phyloP scores from a whole-genome alignment of 495 filamentous ascomycete genomes.

The Penicillium diatomitis region DNA sequence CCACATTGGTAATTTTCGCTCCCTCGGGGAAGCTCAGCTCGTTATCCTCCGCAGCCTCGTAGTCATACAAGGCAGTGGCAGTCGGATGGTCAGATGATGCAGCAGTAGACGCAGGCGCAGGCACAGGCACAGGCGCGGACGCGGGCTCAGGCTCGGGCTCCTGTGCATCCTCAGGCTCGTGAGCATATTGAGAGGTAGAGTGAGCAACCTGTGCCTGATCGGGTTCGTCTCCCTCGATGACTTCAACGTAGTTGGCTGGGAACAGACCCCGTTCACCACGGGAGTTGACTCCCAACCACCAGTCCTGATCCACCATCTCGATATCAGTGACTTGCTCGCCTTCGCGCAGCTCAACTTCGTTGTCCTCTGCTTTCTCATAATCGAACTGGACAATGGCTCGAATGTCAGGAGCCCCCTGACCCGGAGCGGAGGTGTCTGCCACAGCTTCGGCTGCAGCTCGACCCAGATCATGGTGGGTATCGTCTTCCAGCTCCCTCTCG shows the following conservation, averaged over 20 bases:
- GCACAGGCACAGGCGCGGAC: slow-evolving; percentile 3
- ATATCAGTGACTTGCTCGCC: slow-evolving; percentile 89
- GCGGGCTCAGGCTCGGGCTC: slow-evolving; percentile 10
- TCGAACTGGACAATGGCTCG: slow-evolving; percentile 82
- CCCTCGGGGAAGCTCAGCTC: slow-evolving; percentile 91
- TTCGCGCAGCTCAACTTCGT: slow-evolving; percentile 87
- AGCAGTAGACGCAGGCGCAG: slow-evolving; percentile 12
- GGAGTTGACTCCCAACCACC: slow-evolving; percentile 90
- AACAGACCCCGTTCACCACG: slow-evolving; percentile 81
- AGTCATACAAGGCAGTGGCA: slow-evolving; percentile 87
- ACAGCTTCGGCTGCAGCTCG: slow-evolving; percentile 53
- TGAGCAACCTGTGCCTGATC: slow-evolving; percentile 5
- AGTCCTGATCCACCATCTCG: slow-evolving; percentile 93
- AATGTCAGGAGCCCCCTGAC: slow-evolving; percentile 36
- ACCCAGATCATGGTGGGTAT: slow-evolving; percentile 53
- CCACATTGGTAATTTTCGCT: slow-evolving; percentile 59
- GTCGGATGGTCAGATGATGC: slow-evolving; percentile 40
- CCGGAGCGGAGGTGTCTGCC: slow-evolving; percentile 41
- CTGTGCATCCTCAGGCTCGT: slow-evolving; percentile 11
- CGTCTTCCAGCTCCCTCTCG: slow-evolving; percentile 56
- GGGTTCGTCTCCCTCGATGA: slow-evolving; percentile 52
- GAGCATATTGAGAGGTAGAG: slow-evolving; percentile 17
- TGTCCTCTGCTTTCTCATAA: slow-evolving; percentile 94
- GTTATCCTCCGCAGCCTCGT: slow-evolving; percentile 95
- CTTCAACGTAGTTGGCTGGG: slow-evolving; percentile 92